phyloP scores from a whole-genome alignment of 2,329 filamentous ascomycete genomes.

The Talaromyces funiculosus region DNA sequence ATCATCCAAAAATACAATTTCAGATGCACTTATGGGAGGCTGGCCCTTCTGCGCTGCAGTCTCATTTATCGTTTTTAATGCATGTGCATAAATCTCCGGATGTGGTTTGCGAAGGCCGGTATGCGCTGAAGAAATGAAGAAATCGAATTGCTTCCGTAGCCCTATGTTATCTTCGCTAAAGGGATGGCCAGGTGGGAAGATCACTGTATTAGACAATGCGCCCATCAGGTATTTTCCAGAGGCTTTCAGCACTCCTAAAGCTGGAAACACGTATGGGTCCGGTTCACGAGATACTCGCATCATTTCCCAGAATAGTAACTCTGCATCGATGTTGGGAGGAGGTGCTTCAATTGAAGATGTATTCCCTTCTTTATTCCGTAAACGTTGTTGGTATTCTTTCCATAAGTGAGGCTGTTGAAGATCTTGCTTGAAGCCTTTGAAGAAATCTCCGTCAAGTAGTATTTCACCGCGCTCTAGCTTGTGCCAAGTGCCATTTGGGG shows the following conservation, averaged over 20 bases:
- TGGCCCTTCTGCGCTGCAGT: conserved; percentile 55
- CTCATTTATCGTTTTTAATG: conserved; percentile 61
- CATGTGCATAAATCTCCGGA: conserved; percentile 69
- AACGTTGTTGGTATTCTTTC: conserved; percentile 51
- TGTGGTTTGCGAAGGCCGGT: conserved; percentile 86
- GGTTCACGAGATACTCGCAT: conserved; percentile 65
- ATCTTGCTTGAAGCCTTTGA: conserved; percentile 67
- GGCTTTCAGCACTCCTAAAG: conserved; percentile 62
- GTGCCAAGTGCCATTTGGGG: conserved; percentile 81
- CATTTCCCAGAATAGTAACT: conserved; percentile 84
- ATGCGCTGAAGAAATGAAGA: conserved; percentile 82
- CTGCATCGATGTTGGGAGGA: conserved; percentile 67
- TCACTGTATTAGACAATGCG: conserved; percentile 83
- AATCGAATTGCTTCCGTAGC: conserved; percentile 66
- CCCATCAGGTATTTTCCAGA: conserved; percentile 66
- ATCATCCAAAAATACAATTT: conserved; percentile 85
- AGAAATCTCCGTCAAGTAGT: conserved; percentile 68
- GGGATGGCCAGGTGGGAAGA: conserved; percentile 70
- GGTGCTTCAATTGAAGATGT: conserved; percentile 37
- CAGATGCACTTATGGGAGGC: conserved; percentile 52
- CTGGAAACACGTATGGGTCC: conserved; percentile 86
- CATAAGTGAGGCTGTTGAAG: conserved; percentile 63
- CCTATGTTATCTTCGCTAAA: conserved; percentile 58
- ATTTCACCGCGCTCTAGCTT: conserved; percentile 79
- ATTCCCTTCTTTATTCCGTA: conserved; percentile 23